Evolutionary conservation across 2,329 filamentous ascomycete genomes (phyloP), one percentile per base, ranked within the genome.

Genomic region (Pseudogymnoascus sp.): DNA sequence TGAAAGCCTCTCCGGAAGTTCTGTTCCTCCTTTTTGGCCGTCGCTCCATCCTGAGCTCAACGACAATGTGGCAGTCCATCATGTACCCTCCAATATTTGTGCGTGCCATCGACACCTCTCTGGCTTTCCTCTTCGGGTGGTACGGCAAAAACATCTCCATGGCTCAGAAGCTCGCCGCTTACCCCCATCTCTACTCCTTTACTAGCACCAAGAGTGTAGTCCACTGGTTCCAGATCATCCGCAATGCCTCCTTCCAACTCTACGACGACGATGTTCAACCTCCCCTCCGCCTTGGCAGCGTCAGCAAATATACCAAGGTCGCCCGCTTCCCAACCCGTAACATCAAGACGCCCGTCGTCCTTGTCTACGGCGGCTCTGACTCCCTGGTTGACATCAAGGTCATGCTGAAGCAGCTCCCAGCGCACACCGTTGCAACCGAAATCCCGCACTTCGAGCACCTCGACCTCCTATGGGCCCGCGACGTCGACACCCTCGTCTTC

Each of bases 151-250:
- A 97, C 73, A 97, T 99, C 65, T 85, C 85, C 7, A 78, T 85
- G 0, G 87, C 88, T 63, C 94, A 99, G 75, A 99, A 99, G 72
- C 83, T 99, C 16, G 94, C 94, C 2, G 92, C 92, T 1, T 99
- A 99, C 73, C 89, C 93, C 8, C 94, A 99, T 77, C 78, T 99
- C 0, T 99, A 96, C 78, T 97, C 92, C 0, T 97, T 93, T 74
- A 97, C 93, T 0, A 96, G 91, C 73, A 96, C 92, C 63, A 99
- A 99, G 76, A 92, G 88, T 19, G 92, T 99, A 7, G 94, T 99
- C 0, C 94, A 99, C 73, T 99, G 94, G 94, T 99, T 99, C 74
- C 94, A 99, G 73, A 97, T 99, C 72, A 99, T 99, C 70, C 88
- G 94, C 67, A 97, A 93, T 70, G 90, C 91, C 70, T 92, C 86